A percentile compares a stretch with the other conserved stretches of the same genome.
Evolutionary conservation across 768 basidiomycete genomes (phyloP).

Genomic region (Dentipellis fragilis): DNA sequence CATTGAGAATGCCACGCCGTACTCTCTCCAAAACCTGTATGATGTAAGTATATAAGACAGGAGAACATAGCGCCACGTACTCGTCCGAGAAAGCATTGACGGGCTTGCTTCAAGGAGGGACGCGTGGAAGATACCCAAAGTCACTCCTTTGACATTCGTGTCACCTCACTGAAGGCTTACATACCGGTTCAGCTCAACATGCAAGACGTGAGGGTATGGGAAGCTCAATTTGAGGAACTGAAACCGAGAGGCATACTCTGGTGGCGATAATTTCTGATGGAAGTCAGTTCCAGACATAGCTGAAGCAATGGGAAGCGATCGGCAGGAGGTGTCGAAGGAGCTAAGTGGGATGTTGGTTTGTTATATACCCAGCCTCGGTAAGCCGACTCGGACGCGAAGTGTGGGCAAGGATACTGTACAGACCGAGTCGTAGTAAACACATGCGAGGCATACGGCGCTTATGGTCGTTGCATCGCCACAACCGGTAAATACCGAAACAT

Average conservation of each 20-base stretch:
- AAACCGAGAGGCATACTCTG: slow-evolving; percentile 10
- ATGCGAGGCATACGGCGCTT: no score
- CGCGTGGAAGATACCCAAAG: background rate
- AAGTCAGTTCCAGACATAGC: background rate
- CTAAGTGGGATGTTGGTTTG: no score
- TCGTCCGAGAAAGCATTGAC: slow-evolving; percentile 8
- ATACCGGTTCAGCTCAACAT: slow-evolving; percentile 10
- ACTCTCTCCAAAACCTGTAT: slow-evolving; percentile 63
- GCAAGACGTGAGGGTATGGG: slow-evolving; percentile 8
- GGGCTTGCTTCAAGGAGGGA: slow-evolving; percentile 2
- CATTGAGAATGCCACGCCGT: slow-evolving; percentile 49
- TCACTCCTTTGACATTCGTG: background rate
- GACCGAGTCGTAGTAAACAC: no score
- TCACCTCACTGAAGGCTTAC: background rate
- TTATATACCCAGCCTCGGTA: no score
- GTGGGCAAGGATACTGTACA: no score
- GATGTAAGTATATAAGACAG: background rate
- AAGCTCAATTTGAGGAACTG: slow-evolving; percentile 9
- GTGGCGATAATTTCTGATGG: background rate
- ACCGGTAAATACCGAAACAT: no score
- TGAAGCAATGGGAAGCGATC: no score
- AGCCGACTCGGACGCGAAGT: no score
- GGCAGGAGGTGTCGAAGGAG: no score
- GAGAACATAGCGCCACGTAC: background rate
- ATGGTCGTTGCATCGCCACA: no score